phyloP scores from a whole-genome alignment of 495 filamentous ascomycete species.

The Pyrenula massariospora region DNA sequence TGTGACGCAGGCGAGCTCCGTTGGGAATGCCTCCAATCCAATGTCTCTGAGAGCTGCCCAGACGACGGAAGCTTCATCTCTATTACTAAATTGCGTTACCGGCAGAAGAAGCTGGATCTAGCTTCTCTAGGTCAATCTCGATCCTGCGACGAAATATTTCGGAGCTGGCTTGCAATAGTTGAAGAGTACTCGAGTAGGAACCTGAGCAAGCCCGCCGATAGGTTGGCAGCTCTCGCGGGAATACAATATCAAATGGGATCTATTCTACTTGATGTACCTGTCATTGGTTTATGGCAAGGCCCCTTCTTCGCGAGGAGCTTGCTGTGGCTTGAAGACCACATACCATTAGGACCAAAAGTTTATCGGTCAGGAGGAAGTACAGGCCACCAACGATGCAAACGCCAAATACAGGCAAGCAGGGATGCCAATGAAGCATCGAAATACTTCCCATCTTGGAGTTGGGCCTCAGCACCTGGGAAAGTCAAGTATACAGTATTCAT shows the following conservation, averaged over 20 bases:
- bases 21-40: background rate
- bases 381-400: too few relatives aligned
- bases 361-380: too few relatives aligned
- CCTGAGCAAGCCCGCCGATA: background rate
- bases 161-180: background rate
- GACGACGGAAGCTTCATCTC: background rate
- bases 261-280: background rate
- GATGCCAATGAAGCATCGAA: too few relatives aligned
- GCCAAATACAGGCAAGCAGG: too few relatives aligned
- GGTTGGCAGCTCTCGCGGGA: background rate
- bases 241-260: background rate
- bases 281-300: background rate
- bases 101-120: background rate
- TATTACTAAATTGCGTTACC: background rate
- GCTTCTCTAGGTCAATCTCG: background rate
- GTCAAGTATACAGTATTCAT: background rate
- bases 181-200: background rate
- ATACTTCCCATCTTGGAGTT: background rate
- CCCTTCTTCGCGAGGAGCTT: background rate
- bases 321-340: background rate
- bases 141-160: background rate
- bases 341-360: too few relatives aligned
- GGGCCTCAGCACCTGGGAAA: background rate
- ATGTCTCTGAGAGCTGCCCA: background rate
- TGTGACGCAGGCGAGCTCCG: background rate